Evolutionary conservation across 148 eudicot genomes (phyloP).

Genomic region (Rheum nobile): DNA sequence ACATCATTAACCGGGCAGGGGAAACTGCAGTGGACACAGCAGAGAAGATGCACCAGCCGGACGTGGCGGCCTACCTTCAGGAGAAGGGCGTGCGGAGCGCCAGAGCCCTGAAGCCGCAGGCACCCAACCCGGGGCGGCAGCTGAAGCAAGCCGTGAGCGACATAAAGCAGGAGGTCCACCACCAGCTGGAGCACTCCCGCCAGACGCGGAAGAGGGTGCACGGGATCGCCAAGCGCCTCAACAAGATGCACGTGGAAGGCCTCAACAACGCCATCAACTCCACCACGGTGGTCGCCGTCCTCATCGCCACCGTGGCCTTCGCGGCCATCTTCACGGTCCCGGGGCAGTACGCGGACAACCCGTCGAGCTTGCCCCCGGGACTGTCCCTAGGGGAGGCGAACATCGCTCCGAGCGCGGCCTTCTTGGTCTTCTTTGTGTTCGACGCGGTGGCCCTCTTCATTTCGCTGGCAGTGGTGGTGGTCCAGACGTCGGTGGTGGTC

Average conservation of each 20-base stretch:
- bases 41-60: not conserved
- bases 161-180: not conserved
- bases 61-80: not conserved
- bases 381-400: not conserved
- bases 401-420: not conserved
- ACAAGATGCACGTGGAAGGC: constrained; percentile 1
- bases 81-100: not conserved
- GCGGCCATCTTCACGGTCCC: constrained; percentile 6
- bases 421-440: not conserved
- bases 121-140: not conserved
- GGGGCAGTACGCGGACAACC: not conserved
- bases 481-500: not conserved
- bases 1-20: not conserved
- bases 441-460: not conserved
- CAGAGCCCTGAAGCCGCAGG: not conserved
- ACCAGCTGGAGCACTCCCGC: not conserved
- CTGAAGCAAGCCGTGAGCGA: not conserved
- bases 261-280: constrained; percentile 6
- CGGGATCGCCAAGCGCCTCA: not conserved
- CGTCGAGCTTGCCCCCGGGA: not conserved
- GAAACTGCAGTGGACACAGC: not conserved
- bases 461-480: not conserved
- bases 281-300: not conserved
- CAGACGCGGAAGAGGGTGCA: not conserved
- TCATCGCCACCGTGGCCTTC: not conserved